phyloP scores from a whole-genome alignment of 306 rosid genomes.

The Astragalus membranaceus region DNA sequence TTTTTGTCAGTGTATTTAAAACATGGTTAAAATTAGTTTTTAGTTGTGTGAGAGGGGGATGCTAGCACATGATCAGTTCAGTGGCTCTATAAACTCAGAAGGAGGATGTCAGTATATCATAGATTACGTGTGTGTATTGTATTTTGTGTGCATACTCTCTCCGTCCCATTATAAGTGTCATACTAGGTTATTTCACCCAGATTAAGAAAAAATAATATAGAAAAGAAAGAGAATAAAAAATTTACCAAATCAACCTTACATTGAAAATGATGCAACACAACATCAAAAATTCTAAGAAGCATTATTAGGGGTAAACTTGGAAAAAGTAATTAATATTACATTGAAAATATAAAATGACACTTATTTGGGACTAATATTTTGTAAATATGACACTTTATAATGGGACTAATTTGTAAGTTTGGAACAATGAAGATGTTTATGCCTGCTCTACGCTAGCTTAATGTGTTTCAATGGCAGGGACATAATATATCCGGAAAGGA shows the following conservation, averaged over 20 bases:
- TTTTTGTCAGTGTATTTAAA: neutral
- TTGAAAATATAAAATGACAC: too few species aligned
- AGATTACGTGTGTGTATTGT: neutral
- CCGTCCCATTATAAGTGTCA: too few species aligned
- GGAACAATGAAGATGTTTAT: neutral
- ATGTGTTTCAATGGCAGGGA: conserved; percentile 50
- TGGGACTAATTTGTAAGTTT: neutral
- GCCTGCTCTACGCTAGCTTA: neutral
- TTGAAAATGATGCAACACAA: too few species aligned
- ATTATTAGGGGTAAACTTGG: too few species aligned
- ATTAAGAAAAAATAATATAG: too few species aligned
- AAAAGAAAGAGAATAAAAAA: too few species aligned
- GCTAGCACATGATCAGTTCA: neutral
- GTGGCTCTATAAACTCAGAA: neutral
- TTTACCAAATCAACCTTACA: too few species aligned
- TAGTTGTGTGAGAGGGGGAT: neutral
- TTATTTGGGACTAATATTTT: too few species aligned
- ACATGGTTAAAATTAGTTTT: neutral
- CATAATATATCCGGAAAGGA: conserved; percentile 74
- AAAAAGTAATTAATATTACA: too few species aligned
- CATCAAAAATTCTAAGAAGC: too few species aligned
- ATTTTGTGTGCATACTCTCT: neutral
- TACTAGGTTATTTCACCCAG: too few species aligned
- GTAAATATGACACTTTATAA: too few species aligned
- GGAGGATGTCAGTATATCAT: neutral